These are phyloP conservation scores for Friedmanniomyces endolithicus DNA, from an alignment of 495 filamentous ascomycete genomes.

Conservation along the genomic window DNA sequence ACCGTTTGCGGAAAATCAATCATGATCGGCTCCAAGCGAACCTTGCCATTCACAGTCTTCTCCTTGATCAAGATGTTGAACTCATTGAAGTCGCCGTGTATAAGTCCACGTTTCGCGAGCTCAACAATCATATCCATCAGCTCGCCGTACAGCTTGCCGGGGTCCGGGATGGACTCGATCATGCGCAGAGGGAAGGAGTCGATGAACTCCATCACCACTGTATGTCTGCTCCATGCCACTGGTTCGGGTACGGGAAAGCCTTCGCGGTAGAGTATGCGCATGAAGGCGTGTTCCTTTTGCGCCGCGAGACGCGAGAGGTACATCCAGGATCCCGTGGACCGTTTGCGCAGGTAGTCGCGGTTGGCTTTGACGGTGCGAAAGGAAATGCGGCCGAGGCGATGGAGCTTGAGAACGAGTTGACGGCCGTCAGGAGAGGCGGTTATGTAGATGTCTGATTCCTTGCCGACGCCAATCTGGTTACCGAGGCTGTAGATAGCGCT, in stretches of 20 bases:
- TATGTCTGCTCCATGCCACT: slow-evolving; percentile 77
- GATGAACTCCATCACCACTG: slow-evolving; percentile 84
- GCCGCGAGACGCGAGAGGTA: slow-evolving; percentile 89
- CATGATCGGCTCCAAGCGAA: slow-evolving; percentile 53
- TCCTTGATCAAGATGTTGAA: slow-evolving; percentile 81
- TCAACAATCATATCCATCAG: slow-evolving; percentile 76
- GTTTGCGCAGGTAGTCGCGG: slow-evolving; percentile 84
- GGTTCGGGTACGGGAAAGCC: slow-evolving; percentile 84
- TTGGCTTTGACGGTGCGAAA: slow-evolving; percentile 94
- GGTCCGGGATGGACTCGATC: slow-evolving; percentile 64
- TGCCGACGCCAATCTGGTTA: slow-evolving; percentile 90
- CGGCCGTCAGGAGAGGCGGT: slow-evolving; percentile 50
- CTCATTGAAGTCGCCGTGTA: slow-evolving; percentile 98
- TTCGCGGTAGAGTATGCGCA: slow-evolving; percentile 69
- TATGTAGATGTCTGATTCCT: slow-evolving; percentile 92
- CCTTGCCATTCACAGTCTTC: neutral
- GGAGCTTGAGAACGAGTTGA: slow-evolving; percentile 78
- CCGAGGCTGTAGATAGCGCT: slow-evolving; percentile 78
- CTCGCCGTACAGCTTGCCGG: slow-evolving; percentile 70
- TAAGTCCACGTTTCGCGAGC: slow-evolving; percentile 77
- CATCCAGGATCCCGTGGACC: slow-evolving; percentile 78
- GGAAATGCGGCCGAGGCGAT: slow-evolving; percentile 87
- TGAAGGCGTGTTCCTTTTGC: slow-evolving; percentile 83
- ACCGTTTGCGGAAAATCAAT: slow-evolving; percentile 99
- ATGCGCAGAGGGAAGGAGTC: slow-evolving; percentile 83